Percentiles rank a stretch among this genome's conserved stretches.
phyloP scores from a whole-genome alignment of 805 yeast species.

The Danielia reshetovae region DNA sequence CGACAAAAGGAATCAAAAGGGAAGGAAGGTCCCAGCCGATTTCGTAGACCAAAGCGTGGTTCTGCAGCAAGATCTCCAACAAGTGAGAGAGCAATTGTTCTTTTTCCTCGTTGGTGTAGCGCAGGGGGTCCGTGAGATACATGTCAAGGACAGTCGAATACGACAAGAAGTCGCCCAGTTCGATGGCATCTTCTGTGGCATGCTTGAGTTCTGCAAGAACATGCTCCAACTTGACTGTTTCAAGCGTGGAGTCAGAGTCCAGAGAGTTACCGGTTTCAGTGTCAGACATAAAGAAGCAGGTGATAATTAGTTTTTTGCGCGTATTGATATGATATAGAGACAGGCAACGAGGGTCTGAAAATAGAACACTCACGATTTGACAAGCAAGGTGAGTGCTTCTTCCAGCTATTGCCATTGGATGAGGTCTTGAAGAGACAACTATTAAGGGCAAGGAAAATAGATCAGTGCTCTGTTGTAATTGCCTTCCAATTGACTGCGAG shows the following conservation, averaged over 20 bases:
- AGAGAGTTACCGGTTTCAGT: constrained; percentile 8
- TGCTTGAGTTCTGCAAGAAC: constrained; percentile 24
- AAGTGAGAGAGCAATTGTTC: constrained; percentile 45
- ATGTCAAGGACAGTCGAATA: constrained; percentile 72
- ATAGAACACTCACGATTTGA: background rate
- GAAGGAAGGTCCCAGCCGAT: constrained; percentile 94
- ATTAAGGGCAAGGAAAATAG: no score
- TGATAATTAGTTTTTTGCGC: no score
- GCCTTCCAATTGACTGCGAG: no score
- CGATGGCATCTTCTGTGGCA: constrained; percentile 35
- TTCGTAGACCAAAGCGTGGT: constrained; percentile 53
- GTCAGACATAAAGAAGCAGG: constrained; percentile 9
- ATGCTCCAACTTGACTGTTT: constrained; percentile 18
- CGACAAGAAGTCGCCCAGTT: constrained; percentile 59
- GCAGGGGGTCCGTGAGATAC: constrained; percentile 44
- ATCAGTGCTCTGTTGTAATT: no score
- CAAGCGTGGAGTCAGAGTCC: constrained; percentile 13
- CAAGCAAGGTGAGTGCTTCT: no score
- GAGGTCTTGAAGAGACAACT: no score
- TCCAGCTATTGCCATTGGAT: no score
- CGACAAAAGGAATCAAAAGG: constrained; percentile 54
- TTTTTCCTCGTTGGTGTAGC: constrained; percentile 49
- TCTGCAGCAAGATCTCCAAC: constrained; percentile 35
- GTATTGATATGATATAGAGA: no score
- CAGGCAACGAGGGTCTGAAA: background rate